Conservation (phyloP, 2,329 filamentous ascomycete genomes). For the Helminthosporium solani region DNA sequence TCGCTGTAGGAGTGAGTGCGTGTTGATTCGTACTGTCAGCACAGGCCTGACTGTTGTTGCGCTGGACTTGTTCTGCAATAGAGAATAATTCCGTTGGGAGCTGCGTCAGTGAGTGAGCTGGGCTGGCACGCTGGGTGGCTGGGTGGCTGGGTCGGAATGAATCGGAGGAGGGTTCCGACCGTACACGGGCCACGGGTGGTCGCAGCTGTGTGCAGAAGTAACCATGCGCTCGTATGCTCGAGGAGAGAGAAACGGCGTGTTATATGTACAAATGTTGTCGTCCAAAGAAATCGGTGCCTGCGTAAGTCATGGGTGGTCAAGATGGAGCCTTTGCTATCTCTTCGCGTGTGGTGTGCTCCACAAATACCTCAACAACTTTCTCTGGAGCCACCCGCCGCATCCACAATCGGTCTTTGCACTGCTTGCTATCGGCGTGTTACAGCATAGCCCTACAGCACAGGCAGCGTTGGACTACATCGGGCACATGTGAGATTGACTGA, state of each 20-base stretch:
- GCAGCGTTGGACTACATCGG: not conserved
- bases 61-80: too few relatives aligned
- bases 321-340: too few relatives aligned
- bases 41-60: too few relatives aligned
- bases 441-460: not conserved
- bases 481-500: not conserved
- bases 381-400: not conserved
- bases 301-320: too few relatives aligned
- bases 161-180: not conserved
- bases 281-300: too few relatives aligned
- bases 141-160: constrained; percentile 1
- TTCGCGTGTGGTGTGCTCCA: not conserved
- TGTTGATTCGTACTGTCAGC: too few relatives aligned
- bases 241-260: too few relatives aligned
- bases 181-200: not conserved
- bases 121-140: too few relatives aligned
- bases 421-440: not conserved
- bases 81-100: not conserved
- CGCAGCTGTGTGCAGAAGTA: not conserved
- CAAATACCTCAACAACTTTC: not conserved
- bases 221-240: too few relatives aligned
- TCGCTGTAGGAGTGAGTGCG: too few relatives aligned
- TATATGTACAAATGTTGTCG: too few relatives aligned
- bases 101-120: not conserved
- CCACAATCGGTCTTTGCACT: not conserved